These are phyloP conservation scores for Stylosanthes scabra DNA, from an alignment of 331 rosid species.

Conservation along the genomic window DNA sequence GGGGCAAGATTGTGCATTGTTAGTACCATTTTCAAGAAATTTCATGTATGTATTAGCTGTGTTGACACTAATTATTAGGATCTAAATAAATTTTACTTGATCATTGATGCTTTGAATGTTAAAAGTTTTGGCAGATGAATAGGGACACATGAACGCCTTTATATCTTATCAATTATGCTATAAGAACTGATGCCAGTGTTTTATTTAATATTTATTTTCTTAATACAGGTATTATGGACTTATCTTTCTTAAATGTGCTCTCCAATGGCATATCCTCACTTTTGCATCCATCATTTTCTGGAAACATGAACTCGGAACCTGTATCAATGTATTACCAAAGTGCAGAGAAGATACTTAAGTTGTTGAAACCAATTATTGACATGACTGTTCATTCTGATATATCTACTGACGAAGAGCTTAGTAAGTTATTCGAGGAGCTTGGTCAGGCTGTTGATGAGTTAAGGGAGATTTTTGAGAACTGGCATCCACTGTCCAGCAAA, in stretches of 20 bases:
- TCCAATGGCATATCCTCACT: slow-evolving; percentile 67
- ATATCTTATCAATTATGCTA: neutral
- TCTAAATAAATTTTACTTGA: neutral
- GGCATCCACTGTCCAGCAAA: slow-evolving; percentile 80
- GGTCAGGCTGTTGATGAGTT: slow-evolving; percentile 61
- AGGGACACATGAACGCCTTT: neutral
- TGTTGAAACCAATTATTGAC: slow-evolving; percentile 68
- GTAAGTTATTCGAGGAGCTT: slow-evolving; percentile 62
- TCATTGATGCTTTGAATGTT: neutral
- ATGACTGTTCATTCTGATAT: slow-evolving; percentile 56
- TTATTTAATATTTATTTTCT: neutral
- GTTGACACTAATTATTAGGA: neutral
- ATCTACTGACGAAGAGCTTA: slow-evolving; percentile 59
- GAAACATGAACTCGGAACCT: slow-evolving; percentile 59
- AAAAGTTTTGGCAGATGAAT: neutral
- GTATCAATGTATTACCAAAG: slow-evolving; percentile 60
- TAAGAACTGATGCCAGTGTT: slow-evolving; percentile 9
- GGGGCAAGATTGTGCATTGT: neutral
- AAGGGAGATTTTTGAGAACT: slow-evolving; percentile 61
- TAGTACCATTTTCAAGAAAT: slow-evolving; percentile 10
- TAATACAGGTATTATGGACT: slow-evolving; percentile 80
- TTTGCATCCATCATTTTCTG: slow-evolving; percentile 54
- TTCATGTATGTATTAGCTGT: neutral
- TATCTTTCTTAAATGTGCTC: slow-evolving; percentile 61
- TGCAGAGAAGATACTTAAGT: slow-evolving; percentile 65